Evolutionary conservation across 257 asterid species (phyloP).

Genomic region (Solanum commersonii): DNA sequence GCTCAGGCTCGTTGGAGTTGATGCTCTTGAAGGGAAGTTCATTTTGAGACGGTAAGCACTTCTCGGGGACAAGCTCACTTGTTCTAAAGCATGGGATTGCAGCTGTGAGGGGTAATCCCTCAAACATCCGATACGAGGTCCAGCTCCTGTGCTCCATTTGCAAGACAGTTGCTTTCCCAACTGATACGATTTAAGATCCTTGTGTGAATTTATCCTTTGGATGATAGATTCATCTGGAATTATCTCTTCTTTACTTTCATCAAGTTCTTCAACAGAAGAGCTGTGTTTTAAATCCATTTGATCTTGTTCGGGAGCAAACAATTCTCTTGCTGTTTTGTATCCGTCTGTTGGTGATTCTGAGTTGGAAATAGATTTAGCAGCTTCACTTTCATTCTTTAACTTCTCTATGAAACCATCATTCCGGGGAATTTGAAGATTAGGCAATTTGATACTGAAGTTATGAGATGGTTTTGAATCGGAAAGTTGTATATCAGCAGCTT

Average conservation of each 20-base stretch:
- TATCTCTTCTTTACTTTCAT: constrained; percentile 20
- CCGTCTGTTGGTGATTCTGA: constrained; percentile 33
- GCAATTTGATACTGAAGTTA: constrained; percentile 18
- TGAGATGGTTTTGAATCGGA: constrained; percentile 8
- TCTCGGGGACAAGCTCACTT: constrained; percentile 64
- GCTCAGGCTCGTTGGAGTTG: constrained; percentile 29
- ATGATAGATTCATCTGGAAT: constrained; percentile 45
- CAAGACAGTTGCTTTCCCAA: constrained; percentile 62
- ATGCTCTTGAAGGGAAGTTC: constrained; percentile 24
- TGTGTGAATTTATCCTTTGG: constrained; percentile 54
- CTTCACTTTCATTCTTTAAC: constrained; percentile 18
- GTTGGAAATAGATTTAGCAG: constrained; percentile 3
- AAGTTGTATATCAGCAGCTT: constrained; percentile 2
- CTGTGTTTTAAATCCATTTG: neutral
- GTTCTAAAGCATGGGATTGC: constrained; percentile 64
- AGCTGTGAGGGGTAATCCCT: constrained; percentile 76
- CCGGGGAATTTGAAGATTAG: constrained; percentile 51
- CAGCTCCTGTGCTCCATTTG: constrained; percentile 94
- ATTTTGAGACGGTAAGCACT: constrained; percentile 26
- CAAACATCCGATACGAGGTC: constrained; percentile 77
- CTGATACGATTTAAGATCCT: constrained; percentile 50
- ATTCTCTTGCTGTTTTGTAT: constrained; percentile 21
- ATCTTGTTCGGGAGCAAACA: neutral
- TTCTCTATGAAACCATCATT: constrained; percentile 30
- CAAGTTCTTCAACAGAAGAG: constrained; percentile 2